Percentiles rank a stretch among this genome's conserved stretches.
These are phyloP conservation scores for Leavenworthia alabamica DNA, from an alignment of 345 rosid species.

Conservation along the genomic window DNA sequence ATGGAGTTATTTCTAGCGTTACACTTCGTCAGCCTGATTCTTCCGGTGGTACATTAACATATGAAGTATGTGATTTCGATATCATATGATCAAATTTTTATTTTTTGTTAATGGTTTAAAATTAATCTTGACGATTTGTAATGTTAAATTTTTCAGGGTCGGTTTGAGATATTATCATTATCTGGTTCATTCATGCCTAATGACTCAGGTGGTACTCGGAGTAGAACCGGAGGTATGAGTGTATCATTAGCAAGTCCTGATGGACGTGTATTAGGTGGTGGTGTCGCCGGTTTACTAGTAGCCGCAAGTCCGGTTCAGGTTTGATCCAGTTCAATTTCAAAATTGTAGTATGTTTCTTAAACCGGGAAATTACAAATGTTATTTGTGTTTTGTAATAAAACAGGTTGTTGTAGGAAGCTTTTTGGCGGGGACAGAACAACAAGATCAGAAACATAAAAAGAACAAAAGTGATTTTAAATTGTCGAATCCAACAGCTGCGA, in stretches of 20 bases:
- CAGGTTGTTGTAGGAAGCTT: constrained; percentile 96
- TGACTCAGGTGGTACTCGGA: constrained; percentile 71
- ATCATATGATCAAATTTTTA: background rate
- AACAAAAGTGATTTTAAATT: constrained; percentile 42
- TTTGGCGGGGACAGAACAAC: constrained; percentile 56
- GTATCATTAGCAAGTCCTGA: constrained; percentile 89
- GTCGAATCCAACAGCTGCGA: constrained; percentile 25
- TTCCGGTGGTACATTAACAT: constrained; percentile 97
- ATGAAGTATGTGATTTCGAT: constrained; percentile 49
- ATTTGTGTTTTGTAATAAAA: constrained; percentile 6
- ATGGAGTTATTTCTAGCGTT: constrained; percentile 85
- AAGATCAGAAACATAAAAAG: constrained; percentile 67
- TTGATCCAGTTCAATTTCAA: too few relatives aligned
- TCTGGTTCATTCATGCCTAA: constrained; percentile 98
- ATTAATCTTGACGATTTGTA: background rate
- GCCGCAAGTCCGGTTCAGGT: constrained; percentile 98
- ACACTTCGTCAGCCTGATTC: constrained; percentile 98
- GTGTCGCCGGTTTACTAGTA: constrained; percentile 82
- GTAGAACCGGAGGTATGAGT: constrained; percentile 97
- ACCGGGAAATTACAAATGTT: background rate
- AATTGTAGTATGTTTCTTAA: background rate
- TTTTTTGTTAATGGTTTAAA: background rate
- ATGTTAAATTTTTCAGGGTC: constrained; percentile 54
- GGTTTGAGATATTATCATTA: constrained; percentile 88
- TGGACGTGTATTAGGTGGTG: constrained; percentile 95